Conservation (phyloP, 2,329 filamentous ascomycete genomes). For the Ramichloridium luteum region DNA sequence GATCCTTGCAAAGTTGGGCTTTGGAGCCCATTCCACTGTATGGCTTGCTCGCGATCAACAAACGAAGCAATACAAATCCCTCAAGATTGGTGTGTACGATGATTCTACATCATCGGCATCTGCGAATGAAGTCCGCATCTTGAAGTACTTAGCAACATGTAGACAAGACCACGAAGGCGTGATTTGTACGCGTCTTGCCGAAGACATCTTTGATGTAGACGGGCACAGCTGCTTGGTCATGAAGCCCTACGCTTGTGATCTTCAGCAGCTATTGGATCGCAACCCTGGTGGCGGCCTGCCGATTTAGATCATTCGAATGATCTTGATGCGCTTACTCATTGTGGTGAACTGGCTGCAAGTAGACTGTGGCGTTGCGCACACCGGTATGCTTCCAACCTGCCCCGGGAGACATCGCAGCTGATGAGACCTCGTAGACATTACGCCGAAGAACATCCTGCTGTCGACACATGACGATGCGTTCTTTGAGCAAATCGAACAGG, state of each 20-base stretch:
- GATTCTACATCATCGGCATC: too few relatives aligned
- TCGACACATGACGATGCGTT: constrained; percentile 24
- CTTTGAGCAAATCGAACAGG: constrained; percentile 5
- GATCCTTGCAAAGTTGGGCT: constrained; percentile 31
- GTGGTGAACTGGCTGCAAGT: too few relatives aligned
- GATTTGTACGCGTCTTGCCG: constrained; percentile 15
- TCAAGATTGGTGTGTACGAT: too few relatives aligned
- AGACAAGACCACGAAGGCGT: constrained; percentile 5
- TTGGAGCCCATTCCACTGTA: constrained; percentile 28
- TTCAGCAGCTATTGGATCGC: too few relatives aligned
- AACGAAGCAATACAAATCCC: too few relatives aligned
- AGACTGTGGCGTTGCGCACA: constrained; percentile 15
- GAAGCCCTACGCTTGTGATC: constrained; percentile 18
- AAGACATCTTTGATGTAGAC: constrained; percentile 17
- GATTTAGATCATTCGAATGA: too few relatives aligned
- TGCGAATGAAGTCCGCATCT: too few relatives aligned
- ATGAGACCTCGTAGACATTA: constrained; percentile 7
- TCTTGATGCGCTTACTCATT: too few relatives aligned
- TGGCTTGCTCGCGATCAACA: constrained; percentile 32
- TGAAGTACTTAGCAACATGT: too few relatives aligned
- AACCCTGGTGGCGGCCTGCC: too few relatives aligned
- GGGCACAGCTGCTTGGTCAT: constrained; percentile 19
- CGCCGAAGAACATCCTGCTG: constrained; percentile 31
- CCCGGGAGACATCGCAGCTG: constrained; percentile 22
- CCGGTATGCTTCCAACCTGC: constrained; percentile 22